Conservation (phyloP, 2,329 filamentous ascomycete genomes). For the Helicocarpus griseus region DNA sequence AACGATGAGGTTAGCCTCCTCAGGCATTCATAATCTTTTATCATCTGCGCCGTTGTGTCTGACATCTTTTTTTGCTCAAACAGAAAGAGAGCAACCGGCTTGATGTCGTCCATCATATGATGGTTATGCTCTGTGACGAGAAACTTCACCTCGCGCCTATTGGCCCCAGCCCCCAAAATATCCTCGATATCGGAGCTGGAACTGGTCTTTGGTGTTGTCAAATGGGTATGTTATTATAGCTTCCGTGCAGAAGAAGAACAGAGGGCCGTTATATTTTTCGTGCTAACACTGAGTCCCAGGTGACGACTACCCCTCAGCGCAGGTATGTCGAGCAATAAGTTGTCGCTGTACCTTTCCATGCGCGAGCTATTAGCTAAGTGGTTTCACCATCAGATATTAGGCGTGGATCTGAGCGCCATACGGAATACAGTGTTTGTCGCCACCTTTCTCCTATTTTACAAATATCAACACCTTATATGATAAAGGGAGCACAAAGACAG, state of each 20-base stretch:
- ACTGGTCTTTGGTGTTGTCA: slow-evolving; percentile 23
- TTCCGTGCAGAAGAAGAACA: too few species aligned
- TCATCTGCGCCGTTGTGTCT: neutral
- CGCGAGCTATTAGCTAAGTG: neutral
- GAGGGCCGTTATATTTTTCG: neutral
- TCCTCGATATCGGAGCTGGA: slow-evolving; percentile 23
- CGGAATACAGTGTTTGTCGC: neutral
- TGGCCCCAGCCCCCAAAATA: slow-evolving; percentile 7
- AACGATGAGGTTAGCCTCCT: slow-evolving; percentile 24
- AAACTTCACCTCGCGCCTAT: slow-evolving; percentile 25
- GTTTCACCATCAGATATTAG: slow-evolving; percentile 6
- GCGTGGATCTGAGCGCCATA: slow-evolving; percentile 4
- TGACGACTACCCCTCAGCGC: slow-evolving; percentile 13
- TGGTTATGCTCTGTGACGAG: slow-evolving; percentile 14
- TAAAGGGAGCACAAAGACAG: neutral
- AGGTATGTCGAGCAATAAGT: slow-evolving; percentile 6
- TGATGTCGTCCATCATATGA: slow-evolving; percentile 29
- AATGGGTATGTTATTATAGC: slow-evolving; percentile 16
- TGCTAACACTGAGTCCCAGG: slow-evolving; percentile 3
- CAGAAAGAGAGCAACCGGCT: slow-evolving; percentile 24
- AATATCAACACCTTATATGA: neutral
- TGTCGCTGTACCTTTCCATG: neutral
- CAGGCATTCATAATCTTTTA: neutral
- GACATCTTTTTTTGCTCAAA: neutral
- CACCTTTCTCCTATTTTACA: neutral